Evolutionary conservation across 306 rosid genomes (phyloP).

Genomic region (Trichosanthes truncata): DNA sequence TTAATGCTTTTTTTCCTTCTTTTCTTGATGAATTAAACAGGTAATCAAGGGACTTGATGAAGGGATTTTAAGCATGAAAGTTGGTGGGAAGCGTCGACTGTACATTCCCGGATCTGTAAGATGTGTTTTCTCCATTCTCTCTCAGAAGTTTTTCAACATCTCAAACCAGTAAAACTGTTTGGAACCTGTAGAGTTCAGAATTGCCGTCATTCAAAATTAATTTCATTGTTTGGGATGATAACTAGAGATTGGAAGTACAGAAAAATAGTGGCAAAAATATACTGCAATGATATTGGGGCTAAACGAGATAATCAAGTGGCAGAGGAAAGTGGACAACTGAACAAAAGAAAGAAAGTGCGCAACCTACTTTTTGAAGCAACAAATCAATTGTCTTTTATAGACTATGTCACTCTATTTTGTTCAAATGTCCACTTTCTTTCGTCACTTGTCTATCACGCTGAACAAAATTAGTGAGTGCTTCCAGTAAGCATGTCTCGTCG

Average conservation of each 20-base stretch:
- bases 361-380: background rate
- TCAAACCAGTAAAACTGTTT: background rate
- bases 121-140: slow-evolving; percentile 11
- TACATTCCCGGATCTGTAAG: slow-evolving; percentile 89
- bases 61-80: slow-evolving; percentile 80
- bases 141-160: background rate
- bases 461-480: background rate
- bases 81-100: slow-evolving; percentile 85
- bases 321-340: background rate
- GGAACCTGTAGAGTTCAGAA: background rate
- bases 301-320: background rate
- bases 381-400: background rate
- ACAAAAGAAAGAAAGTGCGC: background rate
- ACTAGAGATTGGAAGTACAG: background rate
- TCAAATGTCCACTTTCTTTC: background rate
- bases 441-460: background rate
- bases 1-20: background rate
- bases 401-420: background rate
- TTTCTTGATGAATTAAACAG: slow-evolving; percentile 35
- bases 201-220: background rate
- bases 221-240: background rate
- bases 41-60: slow-evolving; percentile 97
- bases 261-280: background rate
- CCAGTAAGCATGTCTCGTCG: background rate
- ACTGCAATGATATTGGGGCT: background rate